Percentiles rank a stretch among this genome's conserved stretches.
These are phyloP conservation scores for Mycena olivaceomarginata DNA, from an alignment of 768 basidiomycete genomes.

Conservation along the genomic window DNA sequence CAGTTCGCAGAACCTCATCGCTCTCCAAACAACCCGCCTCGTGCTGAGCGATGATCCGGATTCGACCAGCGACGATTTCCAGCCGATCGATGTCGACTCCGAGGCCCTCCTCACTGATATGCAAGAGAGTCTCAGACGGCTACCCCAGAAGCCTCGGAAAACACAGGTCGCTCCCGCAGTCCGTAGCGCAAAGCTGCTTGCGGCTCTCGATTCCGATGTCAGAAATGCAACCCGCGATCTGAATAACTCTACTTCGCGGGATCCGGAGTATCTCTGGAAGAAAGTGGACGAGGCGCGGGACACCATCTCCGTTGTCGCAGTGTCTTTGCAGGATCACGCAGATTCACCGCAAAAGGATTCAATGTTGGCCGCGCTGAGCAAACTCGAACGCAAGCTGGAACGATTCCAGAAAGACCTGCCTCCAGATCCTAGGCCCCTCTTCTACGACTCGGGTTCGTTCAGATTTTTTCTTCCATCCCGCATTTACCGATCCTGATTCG, in stretches of 20 bases:
- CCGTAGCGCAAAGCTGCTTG: background rate
- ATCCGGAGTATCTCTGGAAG: background rate
- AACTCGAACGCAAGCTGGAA: constrained; percentile 12
- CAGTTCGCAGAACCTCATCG: background rate
- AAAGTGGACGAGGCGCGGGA: constrained; percentile 7
- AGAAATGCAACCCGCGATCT: constrained; percentile 2
- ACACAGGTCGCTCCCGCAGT: constrained; percentile 9
- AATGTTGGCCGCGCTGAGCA: background rate
- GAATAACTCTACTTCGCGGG: background rate
- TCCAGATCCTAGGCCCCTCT: constrained; percentile 12
- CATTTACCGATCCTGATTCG: too few species aligned
- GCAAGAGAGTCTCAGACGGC: background rate
- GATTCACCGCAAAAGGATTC: constrained; percentile 5
- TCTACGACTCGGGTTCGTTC: constrained; percentile 24
- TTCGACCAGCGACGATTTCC: background rate
- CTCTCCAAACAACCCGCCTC: background rate
- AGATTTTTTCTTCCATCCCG: background rate
- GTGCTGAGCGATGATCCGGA: constrained; percentile 13
- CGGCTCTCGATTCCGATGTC: constrained; percentile 5
- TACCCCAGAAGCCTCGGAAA: background rate
- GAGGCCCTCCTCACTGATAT: constrained; percentile 14
- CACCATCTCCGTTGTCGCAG: background rate
- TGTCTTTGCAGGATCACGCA: constrained; percentile 11
- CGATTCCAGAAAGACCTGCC: constrained; percentile 6
- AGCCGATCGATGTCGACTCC: background rate